Evolutionary conservation across 2,329 filamentous ascomycete species (phyloP).

Genomic region (Microcyclosporella mali): DNA sequence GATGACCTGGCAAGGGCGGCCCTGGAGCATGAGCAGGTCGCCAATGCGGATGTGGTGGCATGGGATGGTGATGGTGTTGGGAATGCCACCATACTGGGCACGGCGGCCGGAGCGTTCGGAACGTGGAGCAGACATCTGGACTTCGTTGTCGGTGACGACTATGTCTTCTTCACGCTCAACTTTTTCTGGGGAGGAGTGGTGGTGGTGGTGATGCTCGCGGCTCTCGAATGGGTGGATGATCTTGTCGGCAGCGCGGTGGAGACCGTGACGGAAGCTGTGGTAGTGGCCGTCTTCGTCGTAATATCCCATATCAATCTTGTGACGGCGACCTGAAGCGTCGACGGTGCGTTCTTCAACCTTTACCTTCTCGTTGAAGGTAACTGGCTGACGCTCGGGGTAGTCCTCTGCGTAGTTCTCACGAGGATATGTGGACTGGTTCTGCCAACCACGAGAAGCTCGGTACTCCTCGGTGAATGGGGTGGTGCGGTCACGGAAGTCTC

Average conservation of each 20-base stretch:
- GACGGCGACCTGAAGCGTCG: conserved; percentile 38
- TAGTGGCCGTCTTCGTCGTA: conserved; percentile 74
- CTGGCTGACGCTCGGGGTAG: conserved; percentile 34
- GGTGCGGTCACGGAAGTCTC: conserved; percentile 39
- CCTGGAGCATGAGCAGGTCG: conserved; percentile 97
- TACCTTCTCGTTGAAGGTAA: conserved; percentile 40
- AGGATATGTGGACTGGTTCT: conserved; percentile 37
- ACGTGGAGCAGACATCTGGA: conserved; percentile 36
- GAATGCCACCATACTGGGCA: conserved; percentile 27
- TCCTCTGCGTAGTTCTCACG: conserved; percentile 32
- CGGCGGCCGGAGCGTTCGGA: conserved; percentile 20
- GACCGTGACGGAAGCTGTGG: conserved; percentile 66
- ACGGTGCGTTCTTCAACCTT: conserved; percentile 48
- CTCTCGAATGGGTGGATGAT: conserved; percentile 59
- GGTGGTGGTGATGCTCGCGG: conserved; percentile 45
- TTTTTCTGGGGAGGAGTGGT: conserved; percentile 35
- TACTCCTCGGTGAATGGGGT: conserved; percentile 36
- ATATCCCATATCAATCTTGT: conserved; percentile 65
- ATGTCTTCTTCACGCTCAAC: conserved; percentile 40
- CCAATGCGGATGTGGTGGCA: conserved; percentile 99
- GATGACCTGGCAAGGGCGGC: conserved; percentile 99
- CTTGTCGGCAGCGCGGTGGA: conserved; percentile 60
- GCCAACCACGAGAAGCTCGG: conserved; percentile 31
- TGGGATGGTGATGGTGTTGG: conserved; percentile 94
- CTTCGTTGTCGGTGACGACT: conserved; percentile 44